Base-by-base conservation (phyloP, 148 eudicot species). In the Mesembryanthemum crystallinum region DNA sequence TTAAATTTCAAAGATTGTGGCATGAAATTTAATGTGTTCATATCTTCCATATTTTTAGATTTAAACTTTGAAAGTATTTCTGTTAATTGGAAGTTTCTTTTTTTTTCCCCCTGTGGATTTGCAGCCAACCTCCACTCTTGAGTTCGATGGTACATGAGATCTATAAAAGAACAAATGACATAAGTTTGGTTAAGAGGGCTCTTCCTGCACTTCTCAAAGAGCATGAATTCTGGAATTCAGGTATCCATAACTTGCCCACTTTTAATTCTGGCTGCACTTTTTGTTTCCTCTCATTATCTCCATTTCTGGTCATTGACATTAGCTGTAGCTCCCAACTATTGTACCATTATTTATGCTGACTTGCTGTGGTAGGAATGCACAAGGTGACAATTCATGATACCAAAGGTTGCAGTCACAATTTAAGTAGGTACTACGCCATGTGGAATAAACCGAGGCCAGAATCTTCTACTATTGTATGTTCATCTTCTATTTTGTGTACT, bases 371-470 rank as follows among this genome's bases (percentile, higher is more conserved):
- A 95, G 98, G 92, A 76, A 76, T 90, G 27, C 98, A 95, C 83
- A 86, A 85, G 80, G 94, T 92, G 82, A 85, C 71, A 0, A 74
- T 95, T 81, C 69, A 64, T 74, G 98, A 90, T 83, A 77, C 85
- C 59, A 49, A 77, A 82, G 97, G 94, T 51, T 70, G 17, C 64
- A 80, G 27, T 29, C 87, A 86, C 73, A 81, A 63, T 75, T 85
- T 95, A 67, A 90, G 89, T 76, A 88, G 97, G 78, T 92, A 92
- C 69, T 92, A 89, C 79, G 97, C 98, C 43, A 90, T 79, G 92
- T 92, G 98, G 98, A 79, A 92, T 78, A 79, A 88, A 77, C 97
- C 98, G 45, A 88, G 97, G 78, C 98, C 98, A 73, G 98, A 95
- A 79, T 92, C 97, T 25, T 85, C 85, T 61, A 90, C 94, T 55